These are phyloP conservation scores for Dendrothele bispora DNA, from an alignment of 768 basidiomycete species.

Conservation along the genomic window DNA sequence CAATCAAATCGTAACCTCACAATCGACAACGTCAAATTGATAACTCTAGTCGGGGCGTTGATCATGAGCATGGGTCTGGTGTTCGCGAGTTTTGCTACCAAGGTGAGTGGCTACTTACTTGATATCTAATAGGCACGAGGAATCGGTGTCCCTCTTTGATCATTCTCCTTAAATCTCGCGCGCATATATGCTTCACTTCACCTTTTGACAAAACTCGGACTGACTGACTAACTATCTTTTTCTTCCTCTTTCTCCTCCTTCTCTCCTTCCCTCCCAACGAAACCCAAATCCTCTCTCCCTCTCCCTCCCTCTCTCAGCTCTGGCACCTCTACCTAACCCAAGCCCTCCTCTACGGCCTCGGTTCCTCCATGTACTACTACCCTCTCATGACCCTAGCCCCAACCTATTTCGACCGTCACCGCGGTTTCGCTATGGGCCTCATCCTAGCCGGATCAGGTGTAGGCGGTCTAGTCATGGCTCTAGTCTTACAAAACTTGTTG, in stretches of 20 bases:
- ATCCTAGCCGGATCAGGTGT: conserved; percentile 40
- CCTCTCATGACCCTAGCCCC: conserved; percentile 43
- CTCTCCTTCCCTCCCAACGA: neutral
- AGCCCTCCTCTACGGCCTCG: conserved; percentile 40
- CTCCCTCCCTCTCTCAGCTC: conserved; percentile 22
- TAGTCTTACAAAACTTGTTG: conserved; percentile 34
- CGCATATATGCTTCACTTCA: no score
- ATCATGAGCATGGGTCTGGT: conserved; percentile 43
- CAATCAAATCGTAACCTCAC: no score
- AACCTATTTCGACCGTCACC: conserved; percentile 41
- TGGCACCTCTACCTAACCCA: conserved; percentile 46
- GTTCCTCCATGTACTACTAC: conserved; percentile 44
- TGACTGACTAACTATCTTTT: no score
- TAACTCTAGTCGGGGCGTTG: conserved; percentile 35
- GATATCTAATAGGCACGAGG: no score
- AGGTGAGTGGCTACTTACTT: conserved; percentile 19
- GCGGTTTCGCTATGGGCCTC: conserved; percentile 44
- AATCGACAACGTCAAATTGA: conserved; percentile 30
- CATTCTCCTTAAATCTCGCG: no score
- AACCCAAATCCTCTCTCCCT: neutral
- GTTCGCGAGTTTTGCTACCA: conserved; percentile 37
- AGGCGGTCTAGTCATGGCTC: conserved; percentile 44
- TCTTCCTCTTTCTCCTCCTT: no score
- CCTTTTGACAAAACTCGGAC: no score
- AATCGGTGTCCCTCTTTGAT: no score